A percentile compares a stretch with the other conserved stretches of the same genome.
Evolutionary conservation across 176 grass and related monocot genomes (phyloP).

Genomic region (Ensete ventricosum): DNA sequence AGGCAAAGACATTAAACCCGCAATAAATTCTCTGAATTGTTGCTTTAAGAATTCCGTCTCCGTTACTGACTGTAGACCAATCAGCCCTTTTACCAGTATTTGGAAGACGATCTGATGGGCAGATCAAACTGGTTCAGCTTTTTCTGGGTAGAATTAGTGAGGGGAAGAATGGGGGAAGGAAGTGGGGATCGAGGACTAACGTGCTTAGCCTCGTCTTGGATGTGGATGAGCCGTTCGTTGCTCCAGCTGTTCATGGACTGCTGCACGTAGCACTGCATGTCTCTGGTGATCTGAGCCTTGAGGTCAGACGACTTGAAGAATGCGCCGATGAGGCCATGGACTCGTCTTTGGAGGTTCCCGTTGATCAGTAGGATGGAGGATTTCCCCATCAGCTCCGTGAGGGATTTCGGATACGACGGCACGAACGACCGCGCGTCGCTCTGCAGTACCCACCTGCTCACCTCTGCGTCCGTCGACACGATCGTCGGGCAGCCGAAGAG

Average conservation of each 20-base stretch:
- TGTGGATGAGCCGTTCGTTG: constrained; percentile 35
- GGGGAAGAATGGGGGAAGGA: no score
- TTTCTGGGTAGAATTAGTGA: neutral
- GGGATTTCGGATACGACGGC: constrained; percentile 88
- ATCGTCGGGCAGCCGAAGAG: constrained; percentile 73
- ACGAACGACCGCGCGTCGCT: constrained; percentile 69
- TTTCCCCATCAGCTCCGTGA: constrained; percentile 90
- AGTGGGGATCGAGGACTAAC: constrained; percentile 11
- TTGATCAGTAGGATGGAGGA: constrained; percentile 92
- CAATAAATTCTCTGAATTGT: constrained; percentile 94
- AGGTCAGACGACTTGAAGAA: constrained; percentile 88
- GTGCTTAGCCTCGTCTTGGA: constrained; percentile 81
- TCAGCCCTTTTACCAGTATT: constrained; percentile 74
- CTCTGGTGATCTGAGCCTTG: constrained; percentile 78
- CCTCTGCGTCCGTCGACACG: constrained; percentile 78
- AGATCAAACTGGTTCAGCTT: neutral
- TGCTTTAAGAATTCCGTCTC: constrained; percentile 86
- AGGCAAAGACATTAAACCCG: constrained; percentile 83
- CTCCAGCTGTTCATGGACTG: constrained; percentile 32
- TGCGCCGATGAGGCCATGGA: constrained; percentile 74
- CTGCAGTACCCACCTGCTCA: constrained; percentile 69
- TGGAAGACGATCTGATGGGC: constrained; percentile 51
- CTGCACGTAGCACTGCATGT: constrained; percentile 59
- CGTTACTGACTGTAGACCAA: constrained; percentile 64
- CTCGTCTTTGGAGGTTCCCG: constrained; percentile 54